phyloP scores from a whole-genome alignment of 768 basidiomycete species.

The Pulveroboletus sp. region DNA sequence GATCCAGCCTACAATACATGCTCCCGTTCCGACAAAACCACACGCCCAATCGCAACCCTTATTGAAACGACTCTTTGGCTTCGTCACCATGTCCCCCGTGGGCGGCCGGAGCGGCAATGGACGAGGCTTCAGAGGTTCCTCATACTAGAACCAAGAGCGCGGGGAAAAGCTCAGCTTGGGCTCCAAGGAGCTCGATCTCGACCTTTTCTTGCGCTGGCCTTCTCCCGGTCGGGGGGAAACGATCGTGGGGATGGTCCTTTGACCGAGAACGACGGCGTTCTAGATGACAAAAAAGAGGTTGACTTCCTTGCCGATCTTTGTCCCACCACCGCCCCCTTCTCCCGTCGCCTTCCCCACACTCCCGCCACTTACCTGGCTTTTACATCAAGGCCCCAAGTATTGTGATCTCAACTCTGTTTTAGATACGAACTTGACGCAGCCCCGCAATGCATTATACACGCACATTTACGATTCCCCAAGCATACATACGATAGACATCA shows the following conservation, averaged over 20 bases:
- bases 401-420: background rate
- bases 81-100: conserved; percentile 23
- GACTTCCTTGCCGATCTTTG: conserved; percentile 9
- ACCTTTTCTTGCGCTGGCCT: background rate
- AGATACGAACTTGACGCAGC: conserved; percentile 25
- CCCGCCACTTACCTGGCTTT: conserved; percentile 6
- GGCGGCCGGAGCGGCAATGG: conserved; percentile 20
- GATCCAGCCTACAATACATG: conserved; percentile 24
- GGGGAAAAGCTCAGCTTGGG: background rate
- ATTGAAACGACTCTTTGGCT: conserved; percentile 29
- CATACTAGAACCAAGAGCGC: conserved; percentile 15
- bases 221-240: background rate
- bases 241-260: background rate
- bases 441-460: conserved; percentile 27
- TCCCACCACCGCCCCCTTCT: conserved; percentile 9
- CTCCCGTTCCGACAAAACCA: conserved; percentile 27
- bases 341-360: conserved; percentile 1
- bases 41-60: conserved; percentile 26
- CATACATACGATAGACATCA: conserved; percentile 25
- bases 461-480: conserved; percentile 19
- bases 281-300: background rate
- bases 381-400: conserved; percentile 1
- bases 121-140: conserved; percentile 23
- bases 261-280: conserved; percentile 6
- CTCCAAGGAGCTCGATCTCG: background rate